Conservation (phyloP, 176 grass and related monocot species). For the Raddia guianensis region DNA sequence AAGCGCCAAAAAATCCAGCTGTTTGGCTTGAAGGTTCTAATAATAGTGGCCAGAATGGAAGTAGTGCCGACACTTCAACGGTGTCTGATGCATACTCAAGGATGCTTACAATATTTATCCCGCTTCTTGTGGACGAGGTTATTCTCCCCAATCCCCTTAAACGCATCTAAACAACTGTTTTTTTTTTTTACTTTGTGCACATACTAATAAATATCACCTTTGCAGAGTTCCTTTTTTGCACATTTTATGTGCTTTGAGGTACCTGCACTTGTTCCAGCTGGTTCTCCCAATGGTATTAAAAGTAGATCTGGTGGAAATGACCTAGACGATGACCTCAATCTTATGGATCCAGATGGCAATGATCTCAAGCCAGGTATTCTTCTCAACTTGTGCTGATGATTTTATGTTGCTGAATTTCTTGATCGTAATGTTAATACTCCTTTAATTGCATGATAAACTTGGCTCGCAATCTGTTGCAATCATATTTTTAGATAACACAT, state of each 20-base stretch:
- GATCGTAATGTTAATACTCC: neutral
- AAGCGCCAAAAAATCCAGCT: conserved; percentile 81
- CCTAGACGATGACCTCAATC: conserved; percentile 67
- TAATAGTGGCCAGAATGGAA: conserved; percentile 61
- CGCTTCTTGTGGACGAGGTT: conserved; percentile 98
- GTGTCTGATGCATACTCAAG: conserved; percentile 97
- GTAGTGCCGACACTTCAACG: conserved; percentile 75
- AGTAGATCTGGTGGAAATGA: conserved; percentile 56
- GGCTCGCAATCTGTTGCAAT: conserved; percentile 22
- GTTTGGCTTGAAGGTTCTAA: conserved; percentile 86
- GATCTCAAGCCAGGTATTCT: conserved; percentile 71
- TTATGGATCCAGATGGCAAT: conserved; percentile 90
- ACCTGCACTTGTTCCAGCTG: conserved; percentile 67
- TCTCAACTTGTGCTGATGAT: conserved; percentile 32
- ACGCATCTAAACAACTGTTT: conserved; percentile 11
- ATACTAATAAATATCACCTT: conserved; percentile 39
- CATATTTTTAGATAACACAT: conserved; percentile 57
- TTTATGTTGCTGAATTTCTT: conserved; percentile 13
- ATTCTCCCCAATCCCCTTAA: neutral
- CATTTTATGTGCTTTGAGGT: conserved; percentile 99
- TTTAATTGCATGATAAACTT: conserved; percentile 21
- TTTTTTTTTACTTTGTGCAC: conserved; percentile 14
- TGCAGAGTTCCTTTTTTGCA: conserved; percentile 98
- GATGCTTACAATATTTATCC: conserved; percentile 99
- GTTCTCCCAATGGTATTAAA: conserved; percentile 61